These are phyloP conservation scores for Sophora flavescens DNA, from an alignment of 306 rosid species.

Conservation along the genomic window DNA sequence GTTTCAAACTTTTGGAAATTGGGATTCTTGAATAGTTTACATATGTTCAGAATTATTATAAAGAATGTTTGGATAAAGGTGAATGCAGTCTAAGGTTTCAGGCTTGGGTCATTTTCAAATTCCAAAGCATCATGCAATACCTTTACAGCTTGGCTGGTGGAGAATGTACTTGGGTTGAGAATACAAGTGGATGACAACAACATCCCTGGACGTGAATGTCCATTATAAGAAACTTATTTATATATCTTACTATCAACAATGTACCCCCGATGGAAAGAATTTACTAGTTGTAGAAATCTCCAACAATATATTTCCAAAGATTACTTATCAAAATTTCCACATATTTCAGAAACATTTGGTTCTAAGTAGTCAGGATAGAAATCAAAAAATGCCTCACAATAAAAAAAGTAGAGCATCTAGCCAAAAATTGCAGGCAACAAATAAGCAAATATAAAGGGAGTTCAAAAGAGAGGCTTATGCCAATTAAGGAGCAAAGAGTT, in stretches of 20 bases:
- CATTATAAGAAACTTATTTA: constrained; percentile 43
- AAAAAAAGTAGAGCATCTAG: not conserved
- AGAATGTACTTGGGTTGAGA: constrained; percentile 43
- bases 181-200: constrained; percentile 52
- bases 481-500: not conserved
- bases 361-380: constrained; percentile 31
- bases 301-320: constrained; percentile 46
- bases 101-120: constrained; percentile 49
- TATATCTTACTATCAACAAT: constrained; percentile 42
- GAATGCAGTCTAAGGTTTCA: constrained; percentile 49
- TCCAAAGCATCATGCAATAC: constrained; percentile 42
- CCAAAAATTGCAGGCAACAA: constrained; percentile 11
- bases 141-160: constrained; percentile 52
- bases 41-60: constrained; percentile 32
- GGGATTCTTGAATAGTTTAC: constrained; percentile 38
- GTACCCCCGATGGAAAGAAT: constrained; percentile 47
- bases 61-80: constrained; percentile 36
- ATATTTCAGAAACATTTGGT: constrained; percentile 32
- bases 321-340: constrained; percentile 36
- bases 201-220: constrained; percentile 39
- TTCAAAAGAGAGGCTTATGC: not conserved
- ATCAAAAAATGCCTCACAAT: constrained; percentile 1
- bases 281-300: constrained; percentile 43
- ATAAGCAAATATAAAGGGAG: constrained; percentile 12
- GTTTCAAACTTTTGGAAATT: constrained; percentile 32